These are phyloP conservation scores for Saccharomycopsis oosterbeekiorum DNA, from an alignment of 805 yeast genomes.

Conservation along the genomic window DNA sequence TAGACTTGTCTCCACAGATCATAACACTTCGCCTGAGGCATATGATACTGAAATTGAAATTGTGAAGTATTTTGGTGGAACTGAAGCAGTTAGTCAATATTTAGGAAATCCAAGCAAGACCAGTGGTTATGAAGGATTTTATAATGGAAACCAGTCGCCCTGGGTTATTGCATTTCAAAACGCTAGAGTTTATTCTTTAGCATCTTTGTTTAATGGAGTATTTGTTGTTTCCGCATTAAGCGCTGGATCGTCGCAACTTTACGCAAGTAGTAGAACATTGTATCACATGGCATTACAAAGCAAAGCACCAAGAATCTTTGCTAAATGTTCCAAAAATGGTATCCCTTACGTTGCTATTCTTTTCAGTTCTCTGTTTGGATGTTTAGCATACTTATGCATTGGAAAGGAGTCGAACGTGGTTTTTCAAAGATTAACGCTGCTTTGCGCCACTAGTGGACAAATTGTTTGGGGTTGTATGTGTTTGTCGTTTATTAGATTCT, in stretches of 20 bases:
- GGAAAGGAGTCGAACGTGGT: constrained; percentile 42
- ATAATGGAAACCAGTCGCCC: constrained; percentile 46
- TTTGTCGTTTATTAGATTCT: constrained; percentile 43
- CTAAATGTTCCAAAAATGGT: constrained; percentile 51
- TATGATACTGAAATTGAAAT: constrained; percentile 4
- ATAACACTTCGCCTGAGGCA: background rate
- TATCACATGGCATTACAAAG: constrained; percentile 46
- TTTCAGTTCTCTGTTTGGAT: constrained; percentile 43
- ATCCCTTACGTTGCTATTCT: constrained; percentile 66
- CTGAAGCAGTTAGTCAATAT: background rate
- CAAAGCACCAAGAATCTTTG: constrained; percentile 52
- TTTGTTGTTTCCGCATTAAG: constrained; percentile 45
- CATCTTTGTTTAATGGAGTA: constrained; percentile 41
- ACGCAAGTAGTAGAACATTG: constrained; percentile 51
- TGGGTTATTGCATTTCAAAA: constrained; percentile 51
- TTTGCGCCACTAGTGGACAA: constrained; percentile 55
- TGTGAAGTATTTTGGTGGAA: constrained; percentile 9
- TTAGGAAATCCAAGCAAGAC: constrained; percentile 1
- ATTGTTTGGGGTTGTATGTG: constrained; percentile 64
- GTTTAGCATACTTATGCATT: constrained; percentile 43
- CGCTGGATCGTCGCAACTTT: constrained; percentile 49
- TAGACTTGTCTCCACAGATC: constrained; percentile 18
- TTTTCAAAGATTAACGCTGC: constrained; percentile 45
- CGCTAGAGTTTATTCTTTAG: constrained; percentile 40
- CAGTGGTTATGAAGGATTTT: constrained; percentile 13